Evolutionary conservation across 2,329 filamentous ascomycete genomes (phyloP).

Genomic region (Exophiala bonariae): DNA sequence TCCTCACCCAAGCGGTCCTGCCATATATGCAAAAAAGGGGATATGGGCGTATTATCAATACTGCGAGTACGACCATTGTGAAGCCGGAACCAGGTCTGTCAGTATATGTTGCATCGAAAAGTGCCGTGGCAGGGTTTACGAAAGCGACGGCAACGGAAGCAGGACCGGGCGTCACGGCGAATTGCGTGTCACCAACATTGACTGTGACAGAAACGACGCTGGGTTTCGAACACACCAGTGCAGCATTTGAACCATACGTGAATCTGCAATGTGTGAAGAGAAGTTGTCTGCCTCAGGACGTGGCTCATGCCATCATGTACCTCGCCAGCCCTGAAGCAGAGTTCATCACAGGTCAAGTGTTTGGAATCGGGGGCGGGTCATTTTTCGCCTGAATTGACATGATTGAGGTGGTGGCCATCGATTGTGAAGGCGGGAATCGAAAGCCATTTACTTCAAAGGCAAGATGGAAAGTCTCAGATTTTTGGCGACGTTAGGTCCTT

Average conservation of each 20-base stretch:
- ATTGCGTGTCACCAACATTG: conserved; percentile 52
- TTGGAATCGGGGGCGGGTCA: conserved; percentile 31
- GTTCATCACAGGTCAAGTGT: conserved; percentile 47
- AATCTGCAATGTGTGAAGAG: conserved; percentile 9
- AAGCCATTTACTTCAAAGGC: too few species aligned
- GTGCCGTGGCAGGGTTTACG: conserved; percentile 42
- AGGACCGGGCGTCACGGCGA: conserved; percentile 42
- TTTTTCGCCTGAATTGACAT: conserved; percentile 7
- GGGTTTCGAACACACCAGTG: conserved; percentile 46
- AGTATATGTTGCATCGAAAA: conserved; percentile 42
- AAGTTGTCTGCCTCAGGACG: conserved; percentile 37
- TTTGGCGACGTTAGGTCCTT: too few species aligned
- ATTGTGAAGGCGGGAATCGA: too few species aligned
- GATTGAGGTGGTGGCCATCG: too few species aligned
- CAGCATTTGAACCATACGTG: conserved; percentile 18
- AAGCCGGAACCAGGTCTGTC: conserved; percentile 36
- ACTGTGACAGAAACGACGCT: conserved; percentile 49
- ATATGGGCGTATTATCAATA: conserved; percentile 41
- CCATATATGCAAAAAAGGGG: conserved; percentile 35
- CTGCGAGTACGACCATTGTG: conserved; percentile 42
- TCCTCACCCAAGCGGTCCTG: conserved; percentile 34
- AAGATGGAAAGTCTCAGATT: too few species aligned
- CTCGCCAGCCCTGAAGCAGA: conserved; percentile 49
- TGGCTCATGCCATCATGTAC: conserved; percentile 49
- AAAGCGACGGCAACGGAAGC: conserved; percentile 40